phyloP scores from a whole-genome alignment of 441 rosid genomes.

The Syzygium syzygioides region DNA sequence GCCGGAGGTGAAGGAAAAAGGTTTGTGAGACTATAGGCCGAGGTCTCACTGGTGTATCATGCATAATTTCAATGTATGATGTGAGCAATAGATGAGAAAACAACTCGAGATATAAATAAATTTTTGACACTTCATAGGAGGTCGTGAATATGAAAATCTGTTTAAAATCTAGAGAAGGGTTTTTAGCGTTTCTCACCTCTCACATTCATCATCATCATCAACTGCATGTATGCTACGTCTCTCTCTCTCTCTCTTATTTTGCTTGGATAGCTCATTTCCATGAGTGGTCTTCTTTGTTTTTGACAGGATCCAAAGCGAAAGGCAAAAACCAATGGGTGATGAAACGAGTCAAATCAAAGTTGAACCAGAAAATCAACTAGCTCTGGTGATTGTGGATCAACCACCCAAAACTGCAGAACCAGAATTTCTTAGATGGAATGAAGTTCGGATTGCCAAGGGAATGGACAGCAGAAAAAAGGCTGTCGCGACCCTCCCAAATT shows the following conservation, averaged over 20 bases:
- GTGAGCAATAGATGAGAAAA: not conserved
- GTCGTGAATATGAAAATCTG: not conserved
- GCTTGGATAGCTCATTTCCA: not conserved
- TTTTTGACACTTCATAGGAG: not conserved
- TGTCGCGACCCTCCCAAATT: not conserved
- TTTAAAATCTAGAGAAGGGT: not conserved
- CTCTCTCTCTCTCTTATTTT: not conserved
- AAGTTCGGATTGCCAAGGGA: not conserved
- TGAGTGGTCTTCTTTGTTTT: not conserved
- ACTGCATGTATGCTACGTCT: not conserved
- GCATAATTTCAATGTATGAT: not conserved
- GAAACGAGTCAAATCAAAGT: not conserved
- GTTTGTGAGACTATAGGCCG: not conserved
- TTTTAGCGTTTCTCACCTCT: not conserved
- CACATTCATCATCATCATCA: not conserved
- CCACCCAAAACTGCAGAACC: not conserved
- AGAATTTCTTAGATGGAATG: not conserved
- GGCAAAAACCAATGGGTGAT: not conserved
- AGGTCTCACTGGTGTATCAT: not conserved
- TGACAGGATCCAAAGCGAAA: not conserved
- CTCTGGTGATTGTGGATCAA: not conserved
- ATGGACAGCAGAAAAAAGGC: not conserved
- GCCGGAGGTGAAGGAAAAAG: not conserved
- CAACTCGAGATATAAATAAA: not conserved
- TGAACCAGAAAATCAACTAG: not conserved